These are phyloP conservation scores for Citrus glauca DNA, from an alignment of 345 rosid species.

Conservation along the genomic window DNA sequence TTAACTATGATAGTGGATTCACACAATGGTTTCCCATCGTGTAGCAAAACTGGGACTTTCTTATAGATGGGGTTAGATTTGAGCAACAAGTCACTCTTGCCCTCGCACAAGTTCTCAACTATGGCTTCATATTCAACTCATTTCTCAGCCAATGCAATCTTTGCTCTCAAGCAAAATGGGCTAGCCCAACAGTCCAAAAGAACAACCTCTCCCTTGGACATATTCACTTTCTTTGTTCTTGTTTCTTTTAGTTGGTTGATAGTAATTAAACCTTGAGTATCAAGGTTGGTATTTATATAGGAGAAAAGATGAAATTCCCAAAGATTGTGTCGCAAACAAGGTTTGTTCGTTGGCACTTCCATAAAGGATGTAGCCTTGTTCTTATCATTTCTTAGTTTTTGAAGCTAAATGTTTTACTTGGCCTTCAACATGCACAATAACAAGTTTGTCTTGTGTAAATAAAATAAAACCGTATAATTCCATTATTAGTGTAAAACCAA, in stretches of 20 bases:
- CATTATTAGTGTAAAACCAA: too few relatives aligned
- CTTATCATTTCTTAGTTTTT: not conserved
- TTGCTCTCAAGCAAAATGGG: conserved; percentile 62
- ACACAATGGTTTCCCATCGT: conserved; percentile 57
- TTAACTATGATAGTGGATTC: conserved; percentile 53
- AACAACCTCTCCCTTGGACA: conserved; percentile 36
- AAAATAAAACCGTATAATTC: too few relatives aligned
- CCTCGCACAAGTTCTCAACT: conserved; percentile 47
- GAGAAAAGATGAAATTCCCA: not conserved
- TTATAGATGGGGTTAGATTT: conserved; percentile 59
- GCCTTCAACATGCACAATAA: too few relatives aligned
- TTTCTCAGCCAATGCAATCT: conserved; percentile 57
- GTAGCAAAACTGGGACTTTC: conserved; percentile 65
- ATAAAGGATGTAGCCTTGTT: not conserved
- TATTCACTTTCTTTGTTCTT: not conserved
- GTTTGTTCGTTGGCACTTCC: not conserved
- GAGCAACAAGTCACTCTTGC: conserved; percentile 56
- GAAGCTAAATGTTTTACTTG: too few relatives aligned
- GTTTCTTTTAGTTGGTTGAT: not conserved
- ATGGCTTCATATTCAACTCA: conserved; percentile 41
- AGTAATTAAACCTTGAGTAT: not conserved
- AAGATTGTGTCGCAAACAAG: not conserved
- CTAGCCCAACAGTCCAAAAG: conserved; percentile 55
- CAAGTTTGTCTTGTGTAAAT: too few relatives aligned
- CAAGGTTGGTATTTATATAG: not conserved